These are phyloP conservation scores for Pneumocystis sp. DNA, from an alignment of 1,139 yeast species.

Conservation along the genomic window DNA sequence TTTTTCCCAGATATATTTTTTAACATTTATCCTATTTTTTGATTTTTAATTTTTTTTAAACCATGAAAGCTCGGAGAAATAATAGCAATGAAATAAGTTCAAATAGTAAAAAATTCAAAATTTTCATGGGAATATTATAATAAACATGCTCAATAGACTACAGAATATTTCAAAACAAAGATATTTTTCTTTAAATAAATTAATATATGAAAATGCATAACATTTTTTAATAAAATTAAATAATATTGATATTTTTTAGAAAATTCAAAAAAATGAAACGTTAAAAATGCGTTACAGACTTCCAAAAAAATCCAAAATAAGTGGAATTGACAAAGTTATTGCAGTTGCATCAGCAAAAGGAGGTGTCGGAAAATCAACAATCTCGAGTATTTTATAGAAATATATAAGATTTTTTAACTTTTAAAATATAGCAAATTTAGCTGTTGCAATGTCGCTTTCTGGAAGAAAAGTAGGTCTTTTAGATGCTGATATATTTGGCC, in stretches of 20 bases:
- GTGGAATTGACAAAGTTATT: slow-evolving; percentile 46
- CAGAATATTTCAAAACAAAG: neutral
- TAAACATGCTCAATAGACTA: neutral
- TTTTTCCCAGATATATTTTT: neutral
- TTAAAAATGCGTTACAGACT: slow-evolving; percentile 17
- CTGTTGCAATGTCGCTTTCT: slow-evolving; percentile 40
- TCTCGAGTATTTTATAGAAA: slow-evolving; percentile 20
- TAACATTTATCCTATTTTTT: neutral
- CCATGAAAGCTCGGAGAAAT: neutral
- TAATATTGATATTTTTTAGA: neutral
- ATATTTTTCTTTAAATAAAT: neutral
- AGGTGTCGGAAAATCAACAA: slow-evolving; percentile 53
- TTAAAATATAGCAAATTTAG: slow-evolving; percentile 38
- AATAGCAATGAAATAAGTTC: too few relatives aligned
- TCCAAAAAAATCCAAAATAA: slow-evolving; percentile 18
- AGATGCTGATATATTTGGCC: slow-evolving; percentile 77
- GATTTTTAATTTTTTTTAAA: neutral
- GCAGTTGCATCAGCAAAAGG: slow-evolving; percentile 72
- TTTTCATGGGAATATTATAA: neutral
- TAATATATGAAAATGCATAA: neutral
- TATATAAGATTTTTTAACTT: neutral
- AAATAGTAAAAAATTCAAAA: too few relatives aligned
- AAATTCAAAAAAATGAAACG: slow-evolving; percentile 4
- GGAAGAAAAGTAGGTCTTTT: slow-evolving; percentile 54
- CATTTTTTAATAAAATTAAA: neutral